Evolutionary conservation across 306 rosid genomes (phyloP).

Genomic region (Abrus precatorius): DNA sequence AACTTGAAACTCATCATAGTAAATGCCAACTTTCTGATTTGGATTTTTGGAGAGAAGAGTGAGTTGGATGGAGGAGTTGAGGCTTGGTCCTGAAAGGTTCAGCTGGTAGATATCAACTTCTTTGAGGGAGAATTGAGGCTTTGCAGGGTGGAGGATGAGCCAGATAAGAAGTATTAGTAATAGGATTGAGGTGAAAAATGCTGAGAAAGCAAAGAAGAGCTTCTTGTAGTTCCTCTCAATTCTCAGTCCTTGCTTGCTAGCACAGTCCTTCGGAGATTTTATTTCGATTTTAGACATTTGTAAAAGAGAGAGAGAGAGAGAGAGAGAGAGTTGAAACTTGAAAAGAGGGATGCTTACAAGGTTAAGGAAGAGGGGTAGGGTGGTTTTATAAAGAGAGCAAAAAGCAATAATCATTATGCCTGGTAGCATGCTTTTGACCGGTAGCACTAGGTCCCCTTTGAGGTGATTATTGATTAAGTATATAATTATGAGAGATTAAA

Average conservation of each 20-base stretch:
- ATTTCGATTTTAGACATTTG: slow-evolving; percentile 74
- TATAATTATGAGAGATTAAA: slow-evolving; percentile 24
- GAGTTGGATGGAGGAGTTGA: slow-evolving; percentile 88
- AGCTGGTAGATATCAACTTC: slow-evolving; percentile 80
- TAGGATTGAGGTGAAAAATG: slow-evolving; percentile 65
- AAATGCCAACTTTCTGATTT: slow-evolving; percentile 80
- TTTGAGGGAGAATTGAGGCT: slow-evolving; percentile 80
- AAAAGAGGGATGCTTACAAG: slow-evolving; percentile 51
- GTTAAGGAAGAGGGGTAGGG: slow-evolving; percentile 55
- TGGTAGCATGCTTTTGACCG: slow-evolving; percentile 54
- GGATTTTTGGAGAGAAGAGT: slow-evolving; percentile 81
- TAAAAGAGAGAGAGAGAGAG: not conserved
- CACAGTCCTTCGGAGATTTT: slow-evolving; percentile 91
- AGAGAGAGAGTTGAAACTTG: slow-evolving; percentile 3
- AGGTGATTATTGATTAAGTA: slow-evolving; percentile 7
- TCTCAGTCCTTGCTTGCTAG: slow-evolving; percentile 55
- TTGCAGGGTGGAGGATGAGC: slow-evolving; percentile 76
- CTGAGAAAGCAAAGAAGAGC: slow-evolving; percentile 60
- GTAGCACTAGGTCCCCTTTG: slow-evolving; percentile 34
- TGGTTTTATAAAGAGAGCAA: slow-evolving; percentile 48
- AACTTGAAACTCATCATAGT: slow-evolving; percentile 77
- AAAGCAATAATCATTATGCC: slow-evolving; percentile 66
- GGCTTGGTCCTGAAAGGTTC: slow-evolving; percentile 65
- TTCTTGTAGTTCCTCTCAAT: slow-evolving; percentile 70
- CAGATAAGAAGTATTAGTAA: slow-evolving; percentile 63